Evolutionary conservation across 2,329 filamentous ascomycete species (phyloP).

Genomic region (Aspergillus texensis): DNA sequence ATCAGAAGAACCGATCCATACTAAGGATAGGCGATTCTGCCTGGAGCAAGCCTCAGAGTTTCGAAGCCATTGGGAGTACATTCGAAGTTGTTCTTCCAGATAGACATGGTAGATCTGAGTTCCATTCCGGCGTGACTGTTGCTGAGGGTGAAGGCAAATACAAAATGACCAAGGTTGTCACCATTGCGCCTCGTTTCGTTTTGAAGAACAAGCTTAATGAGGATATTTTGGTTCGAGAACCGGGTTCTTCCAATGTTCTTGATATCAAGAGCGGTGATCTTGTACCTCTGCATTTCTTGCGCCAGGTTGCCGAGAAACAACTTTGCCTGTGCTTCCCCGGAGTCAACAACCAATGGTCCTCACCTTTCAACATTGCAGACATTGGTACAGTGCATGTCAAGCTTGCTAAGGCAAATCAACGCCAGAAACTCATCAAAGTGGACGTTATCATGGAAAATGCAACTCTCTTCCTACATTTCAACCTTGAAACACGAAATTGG

Average conservation of each 20-base stretch:
- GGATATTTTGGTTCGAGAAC: constrained; percentile 86
- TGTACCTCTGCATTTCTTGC: constrained; percentile 85
- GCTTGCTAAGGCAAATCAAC: constrained; percentile 84
- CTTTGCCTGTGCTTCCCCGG: constrained; percentile 90
- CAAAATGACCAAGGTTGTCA: constrained; percentile 94
- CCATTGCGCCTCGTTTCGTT: constrained; percentile 87
- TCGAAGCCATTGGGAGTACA: constrained; percentile 93
- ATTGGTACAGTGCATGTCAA: constrained; percentile 92
- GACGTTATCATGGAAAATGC: constrained; percentile 91
- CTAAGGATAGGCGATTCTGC: constrained; percentile 85
- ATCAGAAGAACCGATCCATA: constrained; percentile 86
- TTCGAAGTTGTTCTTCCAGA: constrained; percentile 85
- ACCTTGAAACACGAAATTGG: constrained; percentile 91
- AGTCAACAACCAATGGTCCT: constrained; percentile 95
- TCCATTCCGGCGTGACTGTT: constrained; percentile 87
- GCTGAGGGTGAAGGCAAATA: constrained; percentile 95
- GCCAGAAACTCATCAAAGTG: constrained; percentile 82
- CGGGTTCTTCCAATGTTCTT: constrained; percentile 84
- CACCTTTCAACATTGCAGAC: constrained; percentile 96
- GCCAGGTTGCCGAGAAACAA: constrained; percentile 81
- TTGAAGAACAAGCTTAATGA: constrained; percentile 91
- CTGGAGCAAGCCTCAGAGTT: constrained; percentile 98
- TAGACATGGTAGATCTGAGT: constrained; percentile 70
- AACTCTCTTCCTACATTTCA: constrained; percentile 90
- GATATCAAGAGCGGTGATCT: constrained; percentile 76